These are phyloP conservation scores for Chytriomyces confervae DNA, from an alignment of 192 early-diverging fungal species.

Conservation along the genomic window DNA sequence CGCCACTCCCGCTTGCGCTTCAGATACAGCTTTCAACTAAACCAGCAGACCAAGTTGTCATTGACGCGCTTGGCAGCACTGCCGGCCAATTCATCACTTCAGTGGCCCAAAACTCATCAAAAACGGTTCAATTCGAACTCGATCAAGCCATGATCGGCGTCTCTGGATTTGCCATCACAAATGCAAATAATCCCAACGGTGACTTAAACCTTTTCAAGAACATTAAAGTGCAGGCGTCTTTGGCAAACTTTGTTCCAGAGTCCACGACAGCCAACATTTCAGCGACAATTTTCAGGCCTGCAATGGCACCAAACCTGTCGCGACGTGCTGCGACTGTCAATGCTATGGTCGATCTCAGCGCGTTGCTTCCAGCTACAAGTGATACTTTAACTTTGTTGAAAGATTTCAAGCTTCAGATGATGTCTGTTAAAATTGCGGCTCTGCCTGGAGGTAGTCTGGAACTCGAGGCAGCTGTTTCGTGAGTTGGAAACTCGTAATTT, in stretches of 20 bases:
- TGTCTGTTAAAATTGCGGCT: constrained; percentile 29
- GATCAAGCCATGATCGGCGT: background rate
- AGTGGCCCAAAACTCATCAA: background rate
- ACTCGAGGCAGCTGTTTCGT: background rate
- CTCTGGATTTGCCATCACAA: background rate
- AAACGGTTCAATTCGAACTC: background rate
- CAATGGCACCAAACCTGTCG: background rate
- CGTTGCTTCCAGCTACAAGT: background rate
- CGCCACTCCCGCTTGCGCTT: background rate
- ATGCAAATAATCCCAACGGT: background rate
- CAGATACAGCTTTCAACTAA: background rate
- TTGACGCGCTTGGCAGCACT: background rate
- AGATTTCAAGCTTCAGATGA: constrained; percentile 20
- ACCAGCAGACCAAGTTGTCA: background rate
- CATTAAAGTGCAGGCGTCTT: background rate
- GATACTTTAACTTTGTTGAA: background rate
- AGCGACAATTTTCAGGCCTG: background rate
- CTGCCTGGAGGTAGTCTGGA: constrained; percentile 14
- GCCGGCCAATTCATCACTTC: background rate
- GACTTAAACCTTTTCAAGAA: constrained; percentile 2
- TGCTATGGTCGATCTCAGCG: constrained; percentile 5
- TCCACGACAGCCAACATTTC: background rate
- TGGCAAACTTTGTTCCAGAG: background rate
- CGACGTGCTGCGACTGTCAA: background rate
- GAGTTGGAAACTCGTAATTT: background rate